Conservation (phyloP, 2,329 filamentous ascomycete species). For the Cordyceps farinosa region DNA sequence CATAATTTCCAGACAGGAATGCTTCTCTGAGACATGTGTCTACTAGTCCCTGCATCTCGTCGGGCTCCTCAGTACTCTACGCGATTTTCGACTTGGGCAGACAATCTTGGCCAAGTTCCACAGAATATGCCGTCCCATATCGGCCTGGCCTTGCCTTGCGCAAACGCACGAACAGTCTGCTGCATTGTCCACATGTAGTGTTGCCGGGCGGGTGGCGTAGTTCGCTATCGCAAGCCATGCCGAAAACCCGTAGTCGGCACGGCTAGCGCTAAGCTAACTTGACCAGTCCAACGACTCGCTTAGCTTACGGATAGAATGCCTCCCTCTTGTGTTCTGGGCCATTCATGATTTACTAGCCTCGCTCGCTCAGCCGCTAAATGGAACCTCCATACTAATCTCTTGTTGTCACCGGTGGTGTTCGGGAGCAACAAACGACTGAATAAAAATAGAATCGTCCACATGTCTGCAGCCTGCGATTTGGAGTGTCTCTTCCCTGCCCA, state of each 20-base stretch:
- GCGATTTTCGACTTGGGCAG: not conserved
- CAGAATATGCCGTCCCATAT: not conserved
- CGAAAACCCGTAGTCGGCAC: not conserved
- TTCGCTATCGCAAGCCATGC: not conserved
- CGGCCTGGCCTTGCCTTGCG: not conserved
- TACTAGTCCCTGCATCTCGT: not conserved
- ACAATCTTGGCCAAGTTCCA: not conserved
- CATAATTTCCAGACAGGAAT: not conserved
- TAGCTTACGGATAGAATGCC: not conserved
- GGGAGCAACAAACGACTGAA: not conserved
- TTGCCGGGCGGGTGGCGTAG: not conserved
- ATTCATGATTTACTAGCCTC: not conserved
- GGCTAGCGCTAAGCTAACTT: not conserved
- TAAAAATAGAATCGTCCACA: not conserved
- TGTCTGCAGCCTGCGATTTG: too few species aligned
- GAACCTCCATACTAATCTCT: too few species aligned
- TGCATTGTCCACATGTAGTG: not conserved
- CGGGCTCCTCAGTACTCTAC: not conserved
- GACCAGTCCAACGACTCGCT: not conserved
- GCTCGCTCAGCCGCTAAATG: not conserved
- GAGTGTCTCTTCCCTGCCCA: too few species aligned
- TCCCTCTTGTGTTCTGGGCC: not conserved
- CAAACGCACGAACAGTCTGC: not conserved
- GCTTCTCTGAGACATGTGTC: too few species aligned
- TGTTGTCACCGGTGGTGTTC: not conserved